Conservation (phyloP, 2,329 filamentous ascomycete species). For the Talaromyces pinophilus region DNA sequence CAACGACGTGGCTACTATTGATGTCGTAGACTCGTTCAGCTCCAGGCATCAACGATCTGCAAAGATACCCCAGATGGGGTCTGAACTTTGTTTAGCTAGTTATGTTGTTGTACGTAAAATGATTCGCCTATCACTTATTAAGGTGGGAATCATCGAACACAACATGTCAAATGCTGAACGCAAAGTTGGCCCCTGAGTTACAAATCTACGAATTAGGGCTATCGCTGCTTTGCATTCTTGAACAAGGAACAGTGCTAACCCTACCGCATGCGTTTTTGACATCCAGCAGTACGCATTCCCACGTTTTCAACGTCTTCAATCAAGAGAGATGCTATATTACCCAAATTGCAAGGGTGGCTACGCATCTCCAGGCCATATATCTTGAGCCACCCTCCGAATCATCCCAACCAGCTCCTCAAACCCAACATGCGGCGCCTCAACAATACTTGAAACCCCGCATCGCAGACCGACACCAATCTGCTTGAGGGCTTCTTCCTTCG, state of each 20-base stretch:
- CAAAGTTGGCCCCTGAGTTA: background rate
- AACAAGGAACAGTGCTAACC: background rate
- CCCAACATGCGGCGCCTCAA: no score
- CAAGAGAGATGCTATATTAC: background rate
- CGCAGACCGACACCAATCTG: no score
- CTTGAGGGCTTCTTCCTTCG: no score
- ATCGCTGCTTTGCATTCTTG: background rate
- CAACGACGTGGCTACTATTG: background rate
- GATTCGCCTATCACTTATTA: background rate
- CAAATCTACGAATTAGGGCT: background rate
- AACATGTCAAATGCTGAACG: background rate
- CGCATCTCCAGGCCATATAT: background rate
- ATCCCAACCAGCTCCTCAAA: no score
- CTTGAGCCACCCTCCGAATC: no score
- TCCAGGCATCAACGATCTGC: constrained; percentile 6
- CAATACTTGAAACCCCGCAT: no score
- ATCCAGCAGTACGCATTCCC: background rate
- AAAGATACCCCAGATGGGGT: background rate
- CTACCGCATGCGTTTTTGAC: background rate
- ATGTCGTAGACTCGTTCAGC: background rate
- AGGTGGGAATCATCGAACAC: background rate
- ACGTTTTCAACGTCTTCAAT: background rate
- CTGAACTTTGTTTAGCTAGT: background rate
- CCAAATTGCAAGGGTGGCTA: no score
- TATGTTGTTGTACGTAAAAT: background rate